Evolutionary conservation across 352 stramenopile genomes (phyloP).

Genomic region (Globisporangium spinosum): DNA sequence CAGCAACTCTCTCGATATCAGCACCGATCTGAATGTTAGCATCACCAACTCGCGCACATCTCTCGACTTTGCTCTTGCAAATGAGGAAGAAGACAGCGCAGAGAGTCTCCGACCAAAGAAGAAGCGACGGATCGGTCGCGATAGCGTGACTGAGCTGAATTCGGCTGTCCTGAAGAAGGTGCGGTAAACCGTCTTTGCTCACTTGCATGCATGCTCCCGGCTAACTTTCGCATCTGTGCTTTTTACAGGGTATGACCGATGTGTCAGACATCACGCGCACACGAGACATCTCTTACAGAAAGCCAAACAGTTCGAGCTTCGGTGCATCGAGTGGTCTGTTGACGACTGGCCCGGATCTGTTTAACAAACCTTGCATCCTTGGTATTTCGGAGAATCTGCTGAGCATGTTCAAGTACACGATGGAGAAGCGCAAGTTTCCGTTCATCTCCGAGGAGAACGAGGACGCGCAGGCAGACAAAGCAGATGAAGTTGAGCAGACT

Average conservation of each 20-base stretch:
- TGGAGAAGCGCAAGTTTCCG: slow-evolving; percentile 85
- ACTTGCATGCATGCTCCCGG: neutral
- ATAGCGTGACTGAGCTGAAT: slow-evolving; percentile 76
- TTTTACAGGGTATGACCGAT: slow-evolving; percentile 52
- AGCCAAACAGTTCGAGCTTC: slow-evolving; percentile 19
- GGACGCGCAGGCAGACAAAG: slow-evolving; percentile 18
- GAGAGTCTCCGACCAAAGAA: slow-evolving; percentile 51
- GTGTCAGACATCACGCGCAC: slow-evolving; percentile 69
- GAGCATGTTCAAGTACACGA: slow-evolving; percentile 76
- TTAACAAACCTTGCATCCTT: slow-evolving; percentile 48
- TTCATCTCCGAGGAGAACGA: slow-evolving; percentile 35
- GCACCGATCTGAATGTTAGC: slow-evolving; percentile 62
- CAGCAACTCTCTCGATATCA: slow-evolving; percentile 58
- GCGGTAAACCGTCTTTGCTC: neutral
- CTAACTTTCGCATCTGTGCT: neutral
- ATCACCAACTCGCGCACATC: slow-evolving; percentile 63
- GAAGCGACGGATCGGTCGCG: slow-evolving; percentile 78
- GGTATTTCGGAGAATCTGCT: slow-evolving; percentile 64
- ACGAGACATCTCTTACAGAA: slow-evolving; percentile 41
- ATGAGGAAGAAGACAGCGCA: slow-evolving; percentile 31
- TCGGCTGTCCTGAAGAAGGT: slow-evolving; percentile 74
- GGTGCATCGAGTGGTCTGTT: slow-evolving; percentile 14
- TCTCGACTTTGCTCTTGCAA: slow-evolving; percentile 56
- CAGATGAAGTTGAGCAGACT: slow-evolving; percentile 59
- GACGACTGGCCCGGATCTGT: slow-evolving; percentile 39